Evolutionary conservation across 768 basidiomycete species (phyloP), one percentile per base, ranked within the genome.

Genomic region (Coprinopsis sp.): DNA sequence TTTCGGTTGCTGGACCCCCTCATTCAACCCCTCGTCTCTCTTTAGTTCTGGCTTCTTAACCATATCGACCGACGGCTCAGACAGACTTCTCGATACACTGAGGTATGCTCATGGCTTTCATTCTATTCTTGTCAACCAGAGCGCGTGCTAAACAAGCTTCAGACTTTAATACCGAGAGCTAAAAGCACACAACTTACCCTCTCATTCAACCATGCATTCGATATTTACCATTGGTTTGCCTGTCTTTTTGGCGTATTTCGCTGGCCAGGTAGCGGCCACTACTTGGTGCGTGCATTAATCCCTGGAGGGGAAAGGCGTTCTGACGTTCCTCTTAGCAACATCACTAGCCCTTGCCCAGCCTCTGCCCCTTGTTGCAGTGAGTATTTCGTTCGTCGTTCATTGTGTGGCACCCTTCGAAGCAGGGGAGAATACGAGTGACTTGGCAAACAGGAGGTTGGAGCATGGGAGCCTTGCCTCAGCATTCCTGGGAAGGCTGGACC

Each of bases 361-460:
- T 58, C 65, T 16, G 68, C 71, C 14, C 77, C 78, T 12, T 79
- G 78, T 54, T 78, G 77, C 62, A 78, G 76, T 77, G 59, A 22
- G 74, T 68, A n/a, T 33, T 29, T 28, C 31, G 27, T 44, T 16
- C 23, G 1, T 37, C 12, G 16, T 14, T n/a, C 21, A 11, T 4
- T 25, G 21, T 44, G 10, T 6, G 22, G 4, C 19, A 24, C 13
- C 27, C 19, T 21, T 29, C 27, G 8, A 37, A 28, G 11, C 4
- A n/a, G 27, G 33, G 25, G 22, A n/a, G n/a, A n/a, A n/a, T n/a
- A n/a, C n/a, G n/a, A n/a, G n/a, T n/a, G n/a, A n/a, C n/a, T n/a
- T n/a, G n/a, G n/a, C n/a, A n/a, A n/a, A n/a, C n/a, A n/a, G n/a
- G n/a, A n/a, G n/a, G n/a, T n/a, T n/a, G n/a, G n/a, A n/a, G n/a